Evolutionary conservation across 116 monocot genomes (phyloP).

Genomic region (Trichopus zeylanicus): DNA sequence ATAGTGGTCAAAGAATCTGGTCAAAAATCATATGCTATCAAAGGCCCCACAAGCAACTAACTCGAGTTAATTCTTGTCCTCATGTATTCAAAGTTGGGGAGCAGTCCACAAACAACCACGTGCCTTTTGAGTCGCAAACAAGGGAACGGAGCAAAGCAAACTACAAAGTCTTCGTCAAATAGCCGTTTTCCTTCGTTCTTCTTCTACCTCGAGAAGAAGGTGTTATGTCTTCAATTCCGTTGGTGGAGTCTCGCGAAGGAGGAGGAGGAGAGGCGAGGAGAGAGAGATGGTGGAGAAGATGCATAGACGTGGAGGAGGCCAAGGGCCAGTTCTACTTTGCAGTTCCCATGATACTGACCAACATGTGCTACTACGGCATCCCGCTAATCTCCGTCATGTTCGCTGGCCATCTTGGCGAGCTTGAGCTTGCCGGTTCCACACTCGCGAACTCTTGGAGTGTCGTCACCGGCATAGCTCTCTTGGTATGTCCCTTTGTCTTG

Average conservation of each 20-base stretch:
- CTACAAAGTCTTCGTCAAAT: no score
- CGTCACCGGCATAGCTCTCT: conserved; percentile 63
- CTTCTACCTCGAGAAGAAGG: no score
- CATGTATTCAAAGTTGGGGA: no score
- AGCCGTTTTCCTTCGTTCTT: no score
- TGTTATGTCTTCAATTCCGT: conserved; percentile 12
- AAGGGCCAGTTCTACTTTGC: conserved; percentile 47
- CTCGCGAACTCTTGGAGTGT: conserved; percentile 80
- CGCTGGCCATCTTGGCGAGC: conserved; percentile 74
- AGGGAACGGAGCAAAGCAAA: no score
- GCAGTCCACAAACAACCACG: no score
- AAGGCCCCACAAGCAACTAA: no score
- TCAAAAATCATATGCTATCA: no score
- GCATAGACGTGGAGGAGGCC: conserved; percentile 36
- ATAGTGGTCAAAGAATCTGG: no score
- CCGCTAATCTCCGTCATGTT: conserved; percentile 79
- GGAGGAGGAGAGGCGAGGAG: background rate
- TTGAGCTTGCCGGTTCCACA: conserved; percentile 74
- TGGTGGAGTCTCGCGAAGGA: background rate
- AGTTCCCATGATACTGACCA: conserved; percentile 66
- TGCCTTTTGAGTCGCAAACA: no score
- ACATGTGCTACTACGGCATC: conserved; percentile 53
- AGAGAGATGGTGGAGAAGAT: conserved; percentile 1
- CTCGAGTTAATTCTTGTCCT: no score
- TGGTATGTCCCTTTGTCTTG: conserved; percentile 21